phyloP scores from a whole-genome alignment of 371 early-diverging fungal genomes.

The Apophysomyces sp. region DNA sequence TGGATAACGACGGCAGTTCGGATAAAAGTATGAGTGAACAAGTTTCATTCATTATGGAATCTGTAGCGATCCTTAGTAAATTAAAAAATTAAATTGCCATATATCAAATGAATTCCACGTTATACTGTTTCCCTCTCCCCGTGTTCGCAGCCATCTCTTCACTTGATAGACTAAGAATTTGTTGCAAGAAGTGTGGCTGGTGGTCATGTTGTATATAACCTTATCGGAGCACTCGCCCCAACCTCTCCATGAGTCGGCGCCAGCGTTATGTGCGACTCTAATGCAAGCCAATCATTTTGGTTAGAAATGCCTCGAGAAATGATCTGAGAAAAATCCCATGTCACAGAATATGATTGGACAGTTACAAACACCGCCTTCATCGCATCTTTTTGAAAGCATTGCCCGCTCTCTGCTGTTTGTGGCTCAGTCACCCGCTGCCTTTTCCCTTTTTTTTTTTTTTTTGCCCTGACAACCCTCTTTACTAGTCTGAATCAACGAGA shows the following conservation, averaged over 20 bases:
- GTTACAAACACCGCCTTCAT: not conserved
- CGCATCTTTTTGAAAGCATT: not conserved
- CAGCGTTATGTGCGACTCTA: not conserved
- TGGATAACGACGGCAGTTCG: too few relatives aligned
- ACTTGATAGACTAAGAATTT: too few relatives aligned
- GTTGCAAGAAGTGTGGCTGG: not conserved
- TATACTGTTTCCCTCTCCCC: too few relatives aligned
- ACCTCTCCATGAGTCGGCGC: not conserved
- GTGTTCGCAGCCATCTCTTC: too few relatives aligned
- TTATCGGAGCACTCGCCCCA: not conserved
- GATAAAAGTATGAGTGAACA: too few relatives aligned
- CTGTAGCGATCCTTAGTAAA: too few relatives aligned
- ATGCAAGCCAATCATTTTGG: not conserved
- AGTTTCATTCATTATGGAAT: too few relatives aligned
- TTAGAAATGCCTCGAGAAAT: not conserved
- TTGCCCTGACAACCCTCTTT: not conserved
- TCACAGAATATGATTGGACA: not conserved
- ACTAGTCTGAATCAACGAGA: not conserved
- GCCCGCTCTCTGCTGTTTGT: not conserved
- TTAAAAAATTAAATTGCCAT: too few relatives aligned
- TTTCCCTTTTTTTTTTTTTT: not conserved
- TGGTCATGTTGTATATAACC: too few relatives aligned
- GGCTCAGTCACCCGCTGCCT: not conserved
- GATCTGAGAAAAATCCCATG: not conserved
- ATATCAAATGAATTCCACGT: too few relatives aligned